Percentiles rank a stretch among this genome's conserved stretches.
These are phyloP conservation scores for Leishmania tropica DNA, from an alignment of 208 protist species.

Conservation along the genomic window DNA sequence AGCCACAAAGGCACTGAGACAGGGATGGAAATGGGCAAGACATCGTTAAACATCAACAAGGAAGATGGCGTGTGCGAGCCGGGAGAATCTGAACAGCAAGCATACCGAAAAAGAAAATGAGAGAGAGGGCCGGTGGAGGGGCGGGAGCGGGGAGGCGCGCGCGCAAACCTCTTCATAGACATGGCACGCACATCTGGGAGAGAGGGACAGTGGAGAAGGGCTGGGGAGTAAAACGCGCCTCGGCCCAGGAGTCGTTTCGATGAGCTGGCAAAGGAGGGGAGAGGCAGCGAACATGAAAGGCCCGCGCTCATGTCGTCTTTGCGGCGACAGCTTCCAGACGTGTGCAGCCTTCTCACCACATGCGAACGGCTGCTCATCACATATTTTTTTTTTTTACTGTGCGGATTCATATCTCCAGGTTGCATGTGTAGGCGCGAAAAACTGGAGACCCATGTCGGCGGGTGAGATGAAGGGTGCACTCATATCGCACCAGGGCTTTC, in stretches of 20 bases:
- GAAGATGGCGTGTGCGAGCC: background rate
- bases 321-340: background rate
- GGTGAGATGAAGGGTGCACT: background rate
- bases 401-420: background rate
- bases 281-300: background rate
- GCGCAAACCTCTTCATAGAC: background rate
- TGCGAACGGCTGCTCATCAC: background rate
- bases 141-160: background rate
- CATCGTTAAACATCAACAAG: no score
- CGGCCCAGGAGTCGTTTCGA: background rate
- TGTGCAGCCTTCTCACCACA: background rate
- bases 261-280: background rate
- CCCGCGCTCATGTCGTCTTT: no score
- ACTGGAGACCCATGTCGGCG: background rate
- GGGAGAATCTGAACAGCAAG: background rate
- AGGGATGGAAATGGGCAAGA: no score
- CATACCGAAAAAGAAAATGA: no score
- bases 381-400: background rate
- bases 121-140: no score
- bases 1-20: no score
- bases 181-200: background rate
- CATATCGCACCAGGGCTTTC: background rate
- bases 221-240: background rate
- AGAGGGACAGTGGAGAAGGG: background rate
- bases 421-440: background rate